Evolutionary conservation across 495 filamentous ascomycete species (phyloP), one percentile per base, ranked within the genome.

Genomic region (Lichenothelia convexa): DNA sequence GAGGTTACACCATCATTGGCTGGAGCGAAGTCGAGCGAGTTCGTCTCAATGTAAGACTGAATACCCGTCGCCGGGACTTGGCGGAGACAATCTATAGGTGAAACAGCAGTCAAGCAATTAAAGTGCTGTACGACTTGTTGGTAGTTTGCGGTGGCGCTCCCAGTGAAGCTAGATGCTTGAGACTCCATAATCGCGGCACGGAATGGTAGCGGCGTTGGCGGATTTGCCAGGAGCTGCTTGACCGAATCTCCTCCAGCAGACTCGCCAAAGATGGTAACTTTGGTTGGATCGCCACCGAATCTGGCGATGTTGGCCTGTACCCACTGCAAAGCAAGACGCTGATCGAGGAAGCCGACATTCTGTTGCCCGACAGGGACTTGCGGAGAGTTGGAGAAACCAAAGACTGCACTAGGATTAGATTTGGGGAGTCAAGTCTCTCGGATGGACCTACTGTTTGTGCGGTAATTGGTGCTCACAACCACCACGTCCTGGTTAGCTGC

Each of bases 321-420:
- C 50, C 50, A 54, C 8, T 48, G 36, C 5, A 54, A 38, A 4
- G 42, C 50, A 2, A 41, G n/a, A 1, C 50, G 45, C 24, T 54
- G 50, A 22, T 54, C 50, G 1, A 54, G 38, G 36, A 48, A 51
- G 21, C 48, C 50, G 1, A 49, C 38, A 21, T 54, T 54, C 18
- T 46, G 47, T 1, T 26, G 29, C 5, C 9, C 23, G 13, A 21
- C 2, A 5, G 45, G 27, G 5, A 54, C 35, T 17, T 45, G 39
- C 3, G 42, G 45, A 4, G 36, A 35, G 19, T 30, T 33, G 13
- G 50, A 43, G 39, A 51, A 54, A n/a, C 50, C 50, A 34, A 54
- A 54, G 39, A 51, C 46, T n/a, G n/a, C n/a, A n/a, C n/a, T n/a
- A 11, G 9, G 9, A 29, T 29, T 29, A 29, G 24, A 9, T 13